Percentiles rank a stretch among this genome's conserved stretches.
Evolutionary conservation across 129 eudicot genomes (phyloP).

Genomic region (sunflower (Helianthus annuus)): HanXRQr2.0-SUNRISE NC_035434.2:48298149-48298648

Average conservation of each 20-base stretch:
- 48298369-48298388: neutral
- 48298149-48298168: constrained; percentile 6
- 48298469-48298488: constrained; percentile 28
- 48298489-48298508: constrained; percentile 22
- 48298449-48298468: constrained; percentile 21
- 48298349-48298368: constrained; percentile 16
- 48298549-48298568: constrained; percentile 7
- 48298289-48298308: constrained; percentile 14
- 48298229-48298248: constrained; percentile 8
- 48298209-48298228: neutral
- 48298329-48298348: constrained; percentile 13
- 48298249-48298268: neutral
- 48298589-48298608: constrained; percentile 9
- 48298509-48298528: constrained; percentile 25
- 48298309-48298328: constrained; percentile 18
- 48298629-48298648: neutral
- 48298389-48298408: constrained; percentile 13
- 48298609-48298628: neutral
- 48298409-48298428: constrained; percentile 1
- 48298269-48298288: constrained; percentile 3
- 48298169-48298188: neutral
- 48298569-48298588: constrained; percentile 27
- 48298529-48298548: constrained; percentile 9
- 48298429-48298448: constrained; percentile 15
- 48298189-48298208: neutral